Evolutionary conservation across 108 stramenopile genomes (phyloP).

Genomic region (Cyclotella kingstonii): DNA sequence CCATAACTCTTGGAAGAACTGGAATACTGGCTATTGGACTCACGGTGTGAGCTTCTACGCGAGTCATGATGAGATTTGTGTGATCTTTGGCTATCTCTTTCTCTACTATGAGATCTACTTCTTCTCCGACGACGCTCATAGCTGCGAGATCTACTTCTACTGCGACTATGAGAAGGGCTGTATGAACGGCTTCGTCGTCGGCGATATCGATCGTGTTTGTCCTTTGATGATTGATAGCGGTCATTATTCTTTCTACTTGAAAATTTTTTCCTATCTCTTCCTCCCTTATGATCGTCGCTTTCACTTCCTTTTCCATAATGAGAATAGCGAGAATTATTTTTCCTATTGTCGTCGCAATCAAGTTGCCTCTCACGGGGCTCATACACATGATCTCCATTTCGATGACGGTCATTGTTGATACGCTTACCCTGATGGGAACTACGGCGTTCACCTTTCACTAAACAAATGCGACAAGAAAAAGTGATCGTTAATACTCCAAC

Average conservation of each 20-base stretch:
- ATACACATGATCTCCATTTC: slow-evolving; percentile 2
- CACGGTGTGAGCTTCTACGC: not conserved
- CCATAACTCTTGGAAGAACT: not conserved
- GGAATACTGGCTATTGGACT: not conserved
- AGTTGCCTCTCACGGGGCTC: slow-evolving; percentile 10
- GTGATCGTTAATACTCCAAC: not conserved
- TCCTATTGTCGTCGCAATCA: not conserved
- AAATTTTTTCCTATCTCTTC: not conserved
- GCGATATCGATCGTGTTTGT: slow-evolving; percentile 3
- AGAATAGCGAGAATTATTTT: slow-evolving; percentile 4
- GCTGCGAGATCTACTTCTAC: slow-evolving; percentile 31
- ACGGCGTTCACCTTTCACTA: slow-evolving; percentile 15
- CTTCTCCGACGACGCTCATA: slow-evolving; percentile 14
- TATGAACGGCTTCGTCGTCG: slow-evolving; percentile 2
- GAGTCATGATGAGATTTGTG: slow-evolving; percentile 9
- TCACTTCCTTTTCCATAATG: slow-evolving; percentile 21
- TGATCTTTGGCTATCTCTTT: slow-evolving; percentile 6
- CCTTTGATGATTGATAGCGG: not conserved
- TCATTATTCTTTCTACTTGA: not conserved
- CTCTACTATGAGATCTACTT: slow-evolving; percentile 11
- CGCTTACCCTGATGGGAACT: too few species aligned
- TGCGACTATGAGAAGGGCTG: slow-evolving; percentile 15
- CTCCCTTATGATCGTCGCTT: not conserved
- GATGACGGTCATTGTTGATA: slow-evolving; percentile 10
- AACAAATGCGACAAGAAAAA: not conserved